These are phyloP conservation scores for Aspergillus clavatus DNA, from an alignment of 2,329 filamentous ascomycete species.

Conservation along the genomic window DNA sequence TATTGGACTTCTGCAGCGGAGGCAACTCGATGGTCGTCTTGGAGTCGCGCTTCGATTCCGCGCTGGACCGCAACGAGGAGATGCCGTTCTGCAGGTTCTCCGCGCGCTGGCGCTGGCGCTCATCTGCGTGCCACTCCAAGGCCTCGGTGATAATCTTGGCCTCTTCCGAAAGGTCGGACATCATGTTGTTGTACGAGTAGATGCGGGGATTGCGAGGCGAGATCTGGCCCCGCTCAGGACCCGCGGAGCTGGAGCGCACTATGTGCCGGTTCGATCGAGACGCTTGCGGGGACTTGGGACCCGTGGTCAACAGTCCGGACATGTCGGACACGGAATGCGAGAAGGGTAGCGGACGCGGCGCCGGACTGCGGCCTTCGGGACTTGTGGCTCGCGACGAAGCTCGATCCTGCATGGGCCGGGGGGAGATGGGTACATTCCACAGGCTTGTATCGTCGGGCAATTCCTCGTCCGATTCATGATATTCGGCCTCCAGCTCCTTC, in stretches of 20 bases:
- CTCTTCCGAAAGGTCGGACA: slow-evolving; percentile 56
- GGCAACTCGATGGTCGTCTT: slow-evolving; percentile 49
- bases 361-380: slow-evolving; percentile 39
- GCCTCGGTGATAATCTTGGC: slow-evolving; percentile 56
- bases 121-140: slow-evolving; percentile 54
- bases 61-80: slow-evolving; percentile 32
- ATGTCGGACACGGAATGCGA: slow-evolving; percentile 33
- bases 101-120: slow-evolving; percentile 43
- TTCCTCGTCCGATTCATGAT: slow-evolving; percentile 48
- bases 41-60: slow-evolving; percentile 36
- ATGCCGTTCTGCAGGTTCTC: slow-evolving; percentile 45
- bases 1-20: slow-evolving; percentile 57
- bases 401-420: slow-evolving; percentile 39
- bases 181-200: slow-evolving; percentile 56
- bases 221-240: slow-evolving; percentile 39
- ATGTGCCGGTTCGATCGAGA: slow-evolving; percentile 28
- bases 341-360: slow-evolving; percentile 40
- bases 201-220: slow-evolving; percentile 43
- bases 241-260: slow-evolving; percentile 36
- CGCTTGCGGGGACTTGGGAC: slow-evolving; percentile 23
- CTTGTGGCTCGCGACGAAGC: slow-evolving; percentile 37
- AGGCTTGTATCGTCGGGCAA: slow-evolving; percentile 47
- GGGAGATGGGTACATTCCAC: slow-evolving; percentile 49
- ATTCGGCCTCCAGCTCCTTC: slow-evolving; percentile 48
- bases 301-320: slow-evolving; percentile 21